These are phyloP conservation scores for Purshia tridentata DNA, from an alignment of 306 rosid genomes.

Conservation along the genomic window DNA sequence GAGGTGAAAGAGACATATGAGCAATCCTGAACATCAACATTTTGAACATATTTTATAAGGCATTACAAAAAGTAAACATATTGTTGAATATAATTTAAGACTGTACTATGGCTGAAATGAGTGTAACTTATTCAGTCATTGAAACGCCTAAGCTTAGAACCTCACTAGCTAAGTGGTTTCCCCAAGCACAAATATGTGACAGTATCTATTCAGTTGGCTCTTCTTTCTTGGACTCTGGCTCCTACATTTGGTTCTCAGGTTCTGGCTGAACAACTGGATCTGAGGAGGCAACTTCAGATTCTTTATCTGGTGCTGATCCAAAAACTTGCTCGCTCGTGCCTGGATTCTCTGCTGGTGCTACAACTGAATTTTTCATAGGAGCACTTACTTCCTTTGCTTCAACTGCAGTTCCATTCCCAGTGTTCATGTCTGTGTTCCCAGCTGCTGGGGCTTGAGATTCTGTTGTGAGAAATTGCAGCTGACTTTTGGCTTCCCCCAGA, in stretches of 20 bases:
- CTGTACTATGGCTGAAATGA: neutral
- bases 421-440: neutral
- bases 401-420: slow-evolving; percentile 12
- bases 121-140: slow-evolving; percentile 2
- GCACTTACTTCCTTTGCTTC: slow-evolving; percentile 3
- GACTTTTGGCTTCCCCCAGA: slow-evolving; percentile 9
- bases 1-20: neutral
- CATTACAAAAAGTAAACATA: neutral
- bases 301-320: slow-evolving; percentile 4
- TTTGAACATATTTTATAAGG: neutral
- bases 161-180: neutral
- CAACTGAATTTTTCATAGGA: neutral
- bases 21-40: neutral
- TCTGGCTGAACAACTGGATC: slow-evolving; percentile 10
- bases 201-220: neutral
- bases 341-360: slow-evolving; percentile 12
- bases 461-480: slow-evolving; percentile 4
- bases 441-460: slow-evolving; percentile 3
- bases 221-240: slow-evolving; percentile 2
- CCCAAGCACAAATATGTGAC: neutral
- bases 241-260: neutral
- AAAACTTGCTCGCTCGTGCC: slow-evolving; percentile 16
- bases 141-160: neutral
- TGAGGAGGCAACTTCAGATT: neutral
- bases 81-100: neutral